Conservation (phyloP, 768 basidiomycete species). For the Lentinula lateritia region DNA sequence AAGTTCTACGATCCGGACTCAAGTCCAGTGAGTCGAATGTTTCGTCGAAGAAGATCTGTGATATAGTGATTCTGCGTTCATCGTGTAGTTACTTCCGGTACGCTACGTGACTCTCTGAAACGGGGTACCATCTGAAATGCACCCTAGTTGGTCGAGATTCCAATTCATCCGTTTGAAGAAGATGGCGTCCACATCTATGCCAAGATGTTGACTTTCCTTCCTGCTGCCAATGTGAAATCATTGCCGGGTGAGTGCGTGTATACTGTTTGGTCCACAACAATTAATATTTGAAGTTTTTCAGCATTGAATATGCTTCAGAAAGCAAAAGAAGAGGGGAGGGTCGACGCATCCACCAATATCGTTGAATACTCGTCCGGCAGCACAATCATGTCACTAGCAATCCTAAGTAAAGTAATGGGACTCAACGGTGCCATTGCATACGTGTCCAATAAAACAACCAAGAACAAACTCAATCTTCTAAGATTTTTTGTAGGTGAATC, state of each 20-base stretch:
- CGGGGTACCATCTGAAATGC: not conserved
- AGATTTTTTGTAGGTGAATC: conserved; percentile 17
- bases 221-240: conserved; percentile 19
- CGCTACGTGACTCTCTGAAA: not conserved
- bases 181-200: conserved; percentile 18
- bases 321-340: conserved; percentile 15
- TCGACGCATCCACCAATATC: conserved; percentile 16
- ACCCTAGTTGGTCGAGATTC: conserved; percentile 17
- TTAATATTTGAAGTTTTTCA: not conserved
- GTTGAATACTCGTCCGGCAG: conserved; percentile 21
- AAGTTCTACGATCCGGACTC: conserved; percentile 19
- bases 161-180: conserved; percentile 9
- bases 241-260: conserved; percentile 12
- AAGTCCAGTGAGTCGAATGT: conserved; percentile 8
- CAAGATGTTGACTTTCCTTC: conserved; percentile 16
- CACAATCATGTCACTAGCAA: conserved; percentile 18
- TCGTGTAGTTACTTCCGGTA: not conserved
- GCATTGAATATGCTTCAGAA: conserved; percentile 20
- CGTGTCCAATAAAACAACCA: conserved; percentile 19
- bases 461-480: conserved; percentile 16
- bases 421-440: conserved; percentile 17
- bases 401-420: conserved; percentile 16
- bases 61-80: not conserved
- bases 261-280: not conserved
- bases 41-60: not conserved